These are phyloP conservation scores for Casuarina glauca DNA, from an alignment of 306 rosid species.

Conservation along the genomic window DNA sequence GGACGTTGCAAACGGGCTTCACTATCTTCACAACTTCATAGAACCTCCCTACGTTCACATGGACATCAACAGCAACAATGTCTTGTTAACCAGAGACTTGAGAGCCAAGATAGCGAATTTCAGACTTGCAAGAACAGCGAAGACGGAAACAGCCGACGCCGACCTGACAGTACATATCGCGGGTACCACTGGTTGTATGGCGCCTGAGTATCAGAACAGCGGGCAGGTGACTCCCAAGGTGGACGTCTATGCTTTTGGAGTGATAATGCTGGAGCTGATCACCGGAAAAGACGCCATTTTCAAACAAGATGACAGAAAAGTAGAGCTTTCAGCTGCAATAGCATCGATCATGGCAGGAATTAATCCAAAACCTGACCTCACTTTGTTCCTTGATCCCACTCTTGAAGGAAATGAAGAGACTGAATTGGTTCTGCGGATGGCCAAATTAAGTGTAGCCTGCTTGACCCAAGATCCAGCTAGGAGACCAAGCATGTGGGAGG, in stretches of 20 bases:
- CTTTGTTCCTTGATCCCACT: conserved; percentile 44
- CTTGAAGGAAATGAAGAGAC: conserved; percentile 30
- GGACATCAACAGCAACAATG: conserved; percentile 51
- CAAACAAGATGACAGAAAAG: conserved; percentile 42
- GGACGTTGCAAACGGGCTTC: conserved; percentile 75
- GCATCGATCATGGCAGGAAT: conserved; percentile 30
- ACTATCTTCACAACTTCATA: conserved; percentile 82
- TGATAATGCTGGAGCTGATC: conserved; percentile 60
- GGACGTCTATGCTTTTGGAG: conserved; percentile 68
- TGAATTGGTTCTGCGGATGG: conserved; percentile 36
- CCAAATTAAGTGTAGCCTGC: conserved; percentile 52
- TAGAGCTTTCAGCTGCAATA: conserved; percentile 39
- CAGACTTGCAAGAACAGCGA: conserved; percentile 47
- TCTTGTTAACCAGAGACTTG: conserved; percentile 44
- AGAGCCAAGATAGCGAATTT: conserved; percentile 73
- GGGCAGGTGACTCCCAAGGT: conserved; percentile 48
- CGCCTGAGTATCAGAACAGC: conserved; percentile 45
- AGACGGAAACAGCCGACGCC: conserved; percentile 9
- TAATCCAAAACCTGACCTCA: conserved; percentile 34
- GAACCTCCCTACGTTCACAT: conserved; percentile 66
- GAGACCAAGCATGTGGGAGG: conserved; percentile 40
- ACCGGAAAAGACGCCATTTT: conserved; percentile 46
- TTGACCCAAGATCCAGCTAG: conserved; percentile 37
- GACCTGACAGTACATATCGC: conserved; percentile 17
- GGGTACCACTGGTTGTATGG: conserved; percentile 43